Conservation (phyloP, 257 asterid genomes). For the Solanum phureja region DNA sequence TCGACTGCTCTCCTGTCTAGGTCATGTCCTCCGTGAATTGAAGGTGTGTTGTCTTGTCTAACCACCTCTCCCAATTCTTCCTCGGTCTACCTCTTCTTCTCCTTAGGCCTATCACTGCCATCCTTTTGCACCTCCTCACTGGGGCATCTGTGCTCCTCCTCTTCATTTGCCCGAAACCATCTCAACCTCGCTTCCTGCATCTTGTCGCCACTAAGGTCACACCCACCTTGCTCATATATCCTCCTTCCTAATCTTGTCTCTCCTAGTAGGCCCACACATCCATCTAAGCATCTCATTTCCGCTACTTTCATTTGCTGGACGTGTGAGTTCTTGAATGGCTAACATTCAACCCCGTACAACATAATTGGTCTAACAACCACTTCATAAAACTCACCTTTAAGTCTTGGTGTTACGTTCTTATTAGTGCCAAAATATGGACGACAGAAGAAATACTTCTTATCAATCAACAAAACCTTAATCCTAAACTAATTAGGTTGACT, state of each 20-base stretch:
- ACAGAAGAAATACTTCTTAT: neutral
- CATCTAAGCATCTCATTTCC: neutral
- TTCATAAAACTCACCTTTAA: neutral
- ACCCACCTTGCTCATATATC: neutral
- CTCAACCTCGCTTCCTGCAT: fast-evolving
- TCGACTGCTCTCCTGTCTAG: neutral
- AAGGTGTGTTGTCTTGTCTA: neutral
- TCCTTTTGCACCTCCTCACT: neutral
- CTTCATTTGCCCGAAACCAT: neutral
- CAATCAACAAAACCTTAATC: neutral
- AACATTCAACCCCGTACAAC: neutral
- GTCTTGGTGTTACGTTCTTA: neutral
- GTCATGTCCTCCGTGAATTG: neutral
- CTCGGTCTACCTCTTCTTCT: neutral
- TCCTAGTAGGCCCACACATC: neutral
- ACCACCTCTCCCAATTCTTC: neutral
- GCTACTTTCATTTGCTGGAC: neutral
- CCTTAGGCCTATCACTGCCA: neutral
- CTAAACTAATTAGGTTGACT: neutral
- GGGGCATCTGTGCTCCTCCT: neutral
- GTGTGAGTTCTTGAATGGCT: neutral
- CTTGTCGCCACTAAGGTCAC: neutral
- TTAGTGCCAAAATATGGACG: neutral
- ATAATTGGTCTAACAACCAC: neutral
- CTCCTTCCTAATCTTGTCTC: neutral